phyloP scores from a whole-genome alignment of 768 basidiomycete species.

The Lentinula sp. region DNA sequence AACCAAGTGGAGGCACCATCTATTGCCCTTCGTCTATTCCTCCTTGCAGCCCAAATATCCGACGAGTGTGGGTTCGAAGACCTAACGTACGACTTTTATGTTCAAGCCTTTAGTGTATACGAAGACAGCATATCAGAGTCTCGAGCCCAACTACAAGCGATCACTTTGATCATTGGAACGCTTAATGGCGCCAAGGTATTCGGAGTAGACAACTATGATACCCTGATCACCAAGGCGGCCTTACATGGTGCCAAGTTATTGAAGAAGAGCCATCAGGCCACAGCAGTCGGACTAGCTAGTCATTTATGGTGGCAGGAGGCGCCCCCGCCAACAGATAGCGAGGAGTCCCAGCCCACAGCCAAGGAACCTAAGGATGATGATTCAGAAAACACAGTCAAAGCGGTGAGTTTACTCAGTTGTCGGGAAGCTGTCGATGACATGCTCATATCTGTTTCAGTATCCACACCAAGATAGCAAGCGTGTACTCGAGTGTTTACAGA shows the following conservation, averaged over 20 bases:
- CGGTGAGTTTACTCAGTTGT: slow-evolving; percentile 36
- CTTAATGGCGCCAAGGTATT: slow-evolving; percentile 89
- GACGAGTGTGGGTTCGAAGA: slow-evolving; percentile 96
- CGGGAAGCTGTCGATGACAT: not conserved
- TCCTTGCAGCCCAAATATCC: slow-evolving; percentile 91
- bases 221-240: slow-evolving; percentile 97
- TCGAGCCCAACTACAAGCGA: slow-evolving; percentile 94
- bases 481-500: slow-evolving; percentile 95
- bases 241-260: slow-evolving; percentile 92
- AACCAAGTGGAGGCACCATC: slow-evolving; percentile 89
- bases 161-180: slow-evolving; percentile 90
- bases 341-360: slow-evolving; percentile 25
- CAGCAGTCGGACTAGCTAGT: slow-evolving; percentile 89
- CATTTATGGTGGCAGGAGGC: slow-evolving; percentile 98
- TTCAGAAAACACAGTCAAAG: slow-evolving; percentile 37
- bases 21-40: slow-evolving; percentile 91
- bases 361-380: slow-evolving; percentile 43
- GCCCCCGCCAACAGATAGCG: slow-evolving; percentile 33
- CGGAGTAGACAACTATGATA: slow-evolving; percentile 92
- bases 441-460: slow-evolving; percentile 35
- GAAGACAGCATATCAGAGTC: slow-evolving; percentile 97
- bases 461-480: slow-evolving; percentile 95
- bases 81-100: slow-evolving; percentile 94
- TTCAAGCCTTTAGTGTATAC: slow-evolving; percentile 96
- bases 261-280: slow-evolving; percentile 98